These are phyloP conservation scores for Chrysopogon serrulatus DNA, from an alignment of 176 grass and related monocot genomes.

Conservation along the genomic window DNA sequence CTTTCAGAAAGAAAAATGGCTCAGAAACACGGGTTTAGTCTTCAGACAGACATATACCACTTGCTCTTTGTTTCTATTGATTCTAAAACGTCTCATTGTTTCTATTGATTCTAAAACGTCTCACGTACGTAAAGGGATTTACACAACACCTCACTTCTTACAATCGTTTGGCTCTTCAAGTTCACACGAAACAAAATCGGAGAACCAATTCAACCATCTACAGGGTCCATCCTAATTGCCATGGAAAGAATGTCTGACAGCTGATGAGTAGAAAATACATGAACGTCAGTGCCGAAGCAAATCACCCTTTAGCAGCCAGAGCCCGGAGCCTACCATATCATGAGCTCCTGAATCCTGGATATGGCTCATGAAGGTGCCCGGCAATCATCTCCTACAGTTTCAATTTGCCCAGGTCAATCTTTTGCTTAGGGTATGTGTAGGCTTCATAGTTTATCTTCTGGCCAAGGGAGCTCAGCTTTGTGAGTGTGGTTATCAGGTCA, in stretches of 20 bases:
- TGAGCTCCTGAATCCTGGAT: background rate
- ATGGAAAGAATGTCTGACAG: background rate
- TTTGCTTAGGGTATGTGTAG: conserved; percentile 82
- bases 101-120: background rate
- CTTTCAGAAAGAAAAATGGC: no score
- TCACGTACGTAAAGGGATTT: background rate
- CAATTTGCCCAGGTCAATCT: conserved; percentile 78
- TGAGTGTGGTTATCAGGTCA: conserved; percentile 93
- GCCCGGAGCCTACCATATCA: background rate
- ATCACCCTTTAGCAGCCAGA: background rate
- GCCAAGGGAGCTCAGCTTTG: conserved; percentile 81
- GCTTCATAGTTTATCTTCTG: conserved; percentile 96
- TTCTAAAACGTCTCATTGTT: background rate
- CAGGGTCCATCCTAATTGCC: background rate
- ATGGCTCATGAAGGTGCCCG: background rate
- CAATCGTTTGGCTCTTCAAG: background rate
- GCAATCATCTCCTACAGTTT: conserved; percentile 53
- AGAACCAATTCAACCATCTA: conserved; percentile 13
- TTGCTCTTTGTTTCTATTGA: background rate
- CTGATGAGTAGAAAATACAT: background rate
- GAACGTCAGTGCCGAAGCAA: background rate
- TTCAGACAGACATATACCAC: no score
- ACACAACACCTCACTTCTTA: background rate
- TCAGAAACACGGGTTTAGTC: background rate
- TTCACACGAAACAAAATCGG: background rate